phyloP scores from a whole-genome alignment of 768 basidiomycete genomes.

The Hygrocybe coccinea region DNA sequence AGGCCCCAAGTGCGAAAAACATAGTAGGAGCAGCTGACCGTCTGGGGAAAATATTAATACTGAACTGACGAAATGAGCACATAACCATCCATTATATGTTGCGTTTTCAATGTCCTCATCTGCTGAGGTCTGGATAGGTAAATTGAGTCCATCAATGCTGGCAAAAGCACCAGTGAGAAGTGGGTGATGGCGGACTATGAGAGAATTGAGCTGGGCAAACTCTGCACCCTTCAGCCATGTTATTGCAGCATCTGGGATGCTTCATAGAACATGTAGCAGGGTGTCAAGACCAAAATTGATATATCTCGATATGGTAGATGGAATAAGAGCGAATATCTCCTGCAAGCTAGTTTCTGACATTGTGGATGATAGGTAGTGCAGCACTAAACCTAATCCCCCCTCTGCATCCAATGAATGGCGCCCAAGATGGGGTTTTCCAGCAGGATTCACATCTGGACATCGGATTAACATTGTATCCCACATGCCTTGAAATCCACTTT shows the following conservation, averaged over 20 bases:
- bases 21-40: conserved; percentile 15
- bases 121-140: conserved; percentile 29
- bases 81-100: conserved; percentile 42
- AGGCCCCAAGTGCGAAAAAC: not conserved
- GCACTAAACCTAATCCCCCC: conserved; percentile 37
- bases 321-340: conserved; percentile 44
- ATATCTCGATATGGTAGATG: conserved; percentile 34
- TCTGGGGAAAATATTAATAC: conserved; percentile 28
- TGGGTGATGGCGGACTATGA: conserved; percentile 30
- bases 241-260: conserved; percentile 29
- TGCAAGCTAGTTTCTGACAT: conserved; percentile 38
- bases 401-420: conserved; percentile 34
- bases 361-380: conserved; percentile 40
- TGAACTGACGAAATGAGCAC: conserved; percentile 34
- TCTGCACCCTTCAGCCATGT: conserved; percentile 24
- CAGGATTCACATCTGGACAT: conserved; percentile 20
- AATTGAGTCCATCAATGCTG: conserved; percentile 36
- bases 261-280: conserved; percentile 24
- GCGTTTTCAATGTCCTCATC: conserved; percentile 41
- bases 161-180: conserved; percentile 37
- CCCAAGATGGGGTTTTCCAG: conserved; percentile 22
- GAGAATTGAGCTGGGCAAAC: conserved; percentile 21
- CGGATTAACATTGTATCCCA: conserved; percentile 30
- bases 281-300: conserved; percentile 30
- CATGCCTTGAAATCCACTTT: conserved; percentile 27